Percentiles rank a stretch among this genome's conserved stretches.
Conservation (phyloP, 768 basidiomycete genomes). For the Boletus reticuloceps region DNA sequence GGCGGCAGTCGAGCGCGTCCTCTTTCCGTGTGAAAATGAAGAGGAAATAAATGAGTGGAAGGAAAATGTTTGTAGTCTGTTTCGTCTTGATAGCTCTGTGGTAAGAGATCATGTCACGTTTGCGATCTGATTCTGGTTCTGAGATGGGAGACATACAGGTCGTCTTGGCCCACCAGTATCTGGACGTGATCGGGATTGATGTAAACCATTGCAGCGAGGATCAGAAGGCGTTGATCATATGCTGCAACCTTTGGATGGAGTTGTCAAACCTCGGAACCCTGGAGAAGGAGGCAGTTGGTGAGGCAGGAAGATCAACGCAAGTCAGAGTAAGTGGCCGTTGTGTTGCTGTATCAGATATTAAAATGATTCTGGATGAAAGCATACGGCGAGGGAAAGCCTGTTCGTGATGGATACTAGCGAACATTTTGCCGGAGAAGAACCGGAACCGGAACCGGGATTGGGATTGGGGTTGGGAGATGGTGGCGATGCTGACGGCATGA, state of each 20-base stretch:
- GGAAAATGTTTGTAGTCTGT: not conserved
- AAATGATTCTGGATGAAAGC: not conserved
- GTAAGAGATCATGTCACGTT: not conserved
- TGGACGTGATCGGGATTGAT: not conserved
- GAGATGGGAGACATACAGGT: not conserved
- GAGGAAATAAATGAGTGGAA: not conserved
- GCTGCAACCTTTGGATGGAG: not conserved
- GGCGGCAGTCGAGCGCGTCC: not conserved
- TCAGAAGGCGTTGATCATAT: not conserved
- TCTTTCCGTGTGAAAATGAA: not conserved
- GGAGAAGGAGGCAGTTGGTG: no score
- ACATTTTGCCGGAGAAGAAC: no score
- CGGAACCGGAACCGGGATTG: no score
- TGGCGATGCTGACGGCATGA: no score
- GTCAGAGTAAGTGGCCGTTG: not conserved
- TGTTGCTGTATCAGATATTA: no score
- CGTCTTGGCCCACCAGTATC: not conserved
- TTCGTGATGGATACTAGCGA: no score
- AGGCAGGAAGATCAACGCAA: not conserved
- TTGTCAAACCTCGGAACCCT: not conserved
- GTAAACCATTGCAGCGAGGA: not conserved
- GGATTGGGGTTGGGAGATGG: no score
- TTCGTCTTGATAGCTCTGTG: not conserved
- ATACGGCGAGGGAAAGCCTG: not conserved
- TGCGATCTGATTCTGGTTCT: no score